Evolutionary conservation across 805 yeast genomes (phyloP), one percentile per base, ranked within the genome.

Genomic region (Metschnikowia gelsemii): DNA sequence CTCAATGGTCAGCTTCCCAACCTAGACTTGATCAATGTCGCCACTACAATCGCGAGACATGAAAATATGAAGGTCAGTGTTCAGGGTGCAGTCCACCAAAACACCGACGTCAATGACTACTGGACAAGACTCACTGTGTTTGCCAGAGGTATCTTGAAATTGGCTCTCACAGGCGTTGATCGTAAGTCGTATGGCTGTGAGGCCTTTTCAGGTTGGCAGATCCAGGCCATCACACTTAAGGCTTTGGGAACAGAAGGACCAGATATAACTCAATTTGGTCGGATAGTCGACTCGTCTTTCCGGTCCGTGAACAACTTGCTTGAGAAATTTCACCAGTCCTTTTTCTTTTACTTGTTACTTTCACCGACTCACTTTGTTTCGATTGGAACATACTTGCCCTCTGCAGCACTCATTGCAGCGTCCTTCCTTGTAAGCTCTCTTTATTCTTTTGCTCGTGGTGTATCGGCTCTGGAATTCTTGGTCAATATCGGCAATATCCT

Each of bases 311-410:
- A 93, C 66, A 93, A 93, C 59, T 72, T 93, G 51, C 70, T 91
- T 27, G 99, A 93, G 61, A 95, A 91, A 60, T 91, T 91, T 64
- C 99, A 93, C 63, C 99, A 93, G 64, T 87, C 96, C 1, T 93
- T 89, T 57, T 93, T 93, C 71, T 93, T 90, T 58, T 93, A 91
- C 65, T 72, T 91, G 51, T 61, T 93, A 64, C 63, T 93, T 36
- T 78, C 87, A 0, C 95, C 97, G 18, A 68, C 74, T 42, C 62
- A 75, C 43, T 93, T 93, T 67, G 96, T 93, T 13, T 87, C 96
- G 4, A 90, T 93, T 49, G 97, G 96, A 3, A 87, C 95, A 14
- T 93, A 91, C 59, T 67, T 93, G 38, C 98, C 98, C 1, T 72
- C 91, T 2, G 96, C 95, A 0, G 82, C 84, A 35, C 66, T 86